Conservation (phyloP, 345 rosid species). For the Gossypium raimondii region DNA sequence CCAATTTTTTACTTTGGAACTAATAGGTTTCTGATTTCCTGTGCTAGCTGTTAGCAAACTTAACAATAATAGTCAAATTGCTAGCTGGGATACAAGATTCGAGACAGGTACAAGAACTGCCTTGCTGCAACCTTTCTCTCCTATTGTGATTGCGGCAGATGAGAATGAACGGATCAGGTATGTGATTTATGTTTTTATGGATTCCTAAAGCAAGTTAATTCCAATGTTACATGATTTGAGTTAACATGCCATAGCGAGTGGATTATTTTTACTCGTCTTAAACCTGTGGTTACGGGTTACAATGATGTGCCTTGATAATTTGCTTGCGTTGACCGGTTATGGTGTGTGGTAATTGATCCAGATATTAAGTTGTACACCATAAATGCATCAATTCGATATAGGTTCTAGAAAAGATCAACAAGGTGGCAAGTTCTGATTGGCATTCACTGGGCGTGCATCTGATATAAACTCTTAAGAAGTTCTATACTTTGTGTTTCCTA, state of each 20-base stretch:
- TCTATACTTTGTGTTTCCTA: not conserved
- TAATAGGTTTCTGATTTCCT: conserved; percentile 24
- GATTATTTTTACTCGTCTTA: no score
- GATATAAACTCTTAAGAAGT: not conserved
- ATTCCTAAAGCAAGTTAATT: not conserved
- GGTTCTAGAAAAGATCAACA: not conserved
- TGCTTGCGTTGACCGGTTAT: not conserved
- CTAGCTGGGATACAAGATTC: conserved; percentile 87
- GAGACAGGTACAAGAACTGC: conserved; percentile 83
- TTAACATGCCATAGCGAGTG: not conserved
- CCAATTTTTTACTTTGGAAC: conserved; percentile 14
- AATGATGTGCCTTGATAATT: not conserved
- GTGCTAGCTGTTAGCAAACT: conserved; percentile 74
- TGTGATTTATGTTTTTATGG: conserved; percentile 5
- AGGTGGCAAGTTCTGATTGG: not conserved
- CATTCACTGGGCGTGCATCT: not conserved
- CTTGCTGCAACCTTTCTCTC: conserved; percentile 86
- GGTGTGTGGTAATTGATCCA: no score
- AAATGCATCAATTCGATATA: not conserved
- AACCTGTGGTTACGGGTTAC: no score
- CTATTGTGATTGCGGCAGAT: conserved; percentile 95
- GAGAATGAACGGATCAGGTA: conserved; percentile 91
- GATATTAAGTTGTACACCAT: not conserved
- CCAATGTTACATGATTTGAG: not conserved
- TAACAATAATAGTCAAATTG: conserved; percentile 62